A percentile compares a stretch with the other conserved stretches of the same genome.
Conservation (phyloP, 441 rosid species). For the Erodium trifolium region DNA sequence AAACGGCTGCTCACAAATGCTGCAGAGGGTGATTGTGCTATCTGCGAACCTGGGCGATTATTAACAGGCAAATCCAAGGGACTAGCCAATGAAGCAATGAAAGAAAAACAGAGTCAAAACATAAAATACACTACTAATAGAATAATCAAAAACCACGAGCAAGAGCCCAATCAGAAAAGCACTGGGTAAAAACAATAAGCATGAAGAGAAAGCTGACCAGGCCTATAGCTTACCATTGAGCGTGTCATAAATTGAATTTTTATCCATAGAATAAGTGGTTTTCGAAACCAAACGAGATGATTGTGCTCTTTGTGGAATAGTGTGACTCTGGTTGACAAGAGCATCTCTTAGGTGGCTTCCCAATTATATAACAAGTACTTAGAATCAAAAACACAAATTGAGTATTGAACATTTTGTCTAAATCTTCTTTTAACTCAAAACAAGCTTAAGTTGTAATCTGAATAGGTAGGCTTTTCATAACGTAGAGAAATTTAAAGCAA, state of each 20-base stretch:
- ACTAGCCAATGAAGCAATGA: constrained; percentile 30
- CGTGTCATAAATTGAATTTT: not conserved
- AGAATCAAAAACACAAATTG: not conserved
- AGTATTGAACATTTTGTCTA: not conserved
- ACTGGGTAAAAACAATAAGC: not conserved
- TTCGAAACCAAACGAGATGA: not conserved
- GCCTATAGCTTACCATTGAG: not conserved
- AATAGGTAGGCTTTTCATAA: not conserved
- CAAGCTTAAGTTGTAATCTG: not conserved
- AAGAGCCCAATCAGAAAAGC: not conserved
- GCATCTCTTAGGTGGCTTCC: not conserved
- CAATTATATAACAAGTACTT: not conserved
- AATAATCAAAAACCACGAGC: not conserved
- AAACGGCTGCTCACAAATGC: constrained; percentile 26
- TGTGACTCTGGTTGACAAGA: not conserved
- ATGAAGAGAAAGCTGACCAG: not conserved
- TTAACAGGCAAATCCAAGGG: constrained; percentile 22
- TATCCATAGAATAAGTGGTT: not conserved
- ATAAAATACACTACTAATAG: not conserved
- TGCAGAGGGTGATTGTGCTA: constrained; percentile 27
- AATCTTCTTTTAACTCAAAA: not conserved
- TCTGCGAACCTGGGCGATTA: constrained; percentile 23
- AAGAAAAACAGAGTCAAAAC: constrained; percentile 14
- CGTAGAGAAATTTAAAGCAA: not conserved
- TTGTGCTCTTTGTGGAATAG: not conserved